Percentiles rank a stretch among this genome's conserved stretches.
phyloP scores from a whole-genome alignment of 2,329 filamentous ascomycete species.

The Tolypocladium tropicale region DNA sequence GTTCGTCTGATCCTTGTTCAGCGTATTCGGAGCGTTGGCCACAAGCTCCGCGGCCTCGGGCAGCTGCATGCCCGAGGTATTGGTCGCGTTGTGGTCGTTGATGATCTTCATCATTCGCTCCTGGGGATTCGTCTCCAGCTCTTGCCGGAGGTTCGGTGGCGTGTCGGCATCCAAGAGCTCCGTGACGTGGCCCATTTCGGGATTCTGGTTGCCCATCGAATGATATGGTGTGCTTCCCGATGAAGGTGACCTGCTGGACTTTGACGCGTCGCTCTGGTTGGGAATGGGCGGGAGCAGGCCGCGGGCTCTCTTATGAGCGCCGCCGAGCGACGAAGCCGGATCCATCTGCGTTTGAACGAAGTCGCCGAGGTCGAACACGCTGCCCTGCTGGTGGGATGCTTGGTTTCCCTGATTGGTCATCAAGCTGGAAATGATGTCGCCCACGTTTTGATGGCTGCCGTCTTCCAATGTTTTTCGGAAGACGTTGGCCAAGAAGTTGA shows the following conservation, averaged over 20 bases:
- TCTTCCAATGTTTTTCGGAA: conserved; percentile 91
- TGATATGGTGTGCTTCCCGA: conserved; percentile 18
- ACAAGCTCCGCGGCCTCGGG: conserved; percentile 40
- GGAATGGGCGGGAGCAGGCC: conserved; percentile 46
- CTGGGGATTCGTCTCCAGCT: conserved; percentile 47
- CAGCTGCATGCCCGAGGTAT: conserved; percentile 37
- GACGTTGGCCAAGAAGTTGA: conserved; percentile 92
- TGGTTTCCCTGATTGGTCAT: conserved; percentile 47
- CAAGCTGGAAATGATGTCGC: conserved; percentile 72
- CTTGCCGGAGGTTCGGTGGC: conserved; percentile 41
- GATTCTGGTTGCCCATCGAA: conserved; percentile 18
- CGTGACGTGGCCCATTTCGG: conserved; percentile 47
- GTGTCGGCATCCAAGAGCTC: conserved; percentile 49
- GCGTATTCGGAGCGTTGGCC: conserved; percentile 41
- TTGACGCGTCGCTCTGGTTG: conserved; percentile 18
- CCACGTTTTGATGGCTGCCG: conserved; percentile 62
- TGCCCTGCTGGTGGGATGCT: conserved; percentile 36
- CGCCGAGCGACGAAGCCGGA: conserved; percentile 24
- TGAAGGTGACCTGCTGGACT: conserved; percentile 16
- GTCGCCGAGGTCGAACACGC: conserved; percentile 51
- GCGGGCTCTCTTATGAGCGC: conserved; percentile 38
- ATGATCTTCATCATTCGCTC: conserved; percentile 57
- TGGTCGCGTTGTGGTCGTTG: conserved; percentile 50
- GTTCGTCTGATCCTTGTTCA: conserved; percentile 47
- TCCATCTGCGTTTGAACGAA: conserved; percentile 39